phyloP scores from a whole-genome alignment of 129 eudicot genomes.

The Artemisia argyi region DNA sequence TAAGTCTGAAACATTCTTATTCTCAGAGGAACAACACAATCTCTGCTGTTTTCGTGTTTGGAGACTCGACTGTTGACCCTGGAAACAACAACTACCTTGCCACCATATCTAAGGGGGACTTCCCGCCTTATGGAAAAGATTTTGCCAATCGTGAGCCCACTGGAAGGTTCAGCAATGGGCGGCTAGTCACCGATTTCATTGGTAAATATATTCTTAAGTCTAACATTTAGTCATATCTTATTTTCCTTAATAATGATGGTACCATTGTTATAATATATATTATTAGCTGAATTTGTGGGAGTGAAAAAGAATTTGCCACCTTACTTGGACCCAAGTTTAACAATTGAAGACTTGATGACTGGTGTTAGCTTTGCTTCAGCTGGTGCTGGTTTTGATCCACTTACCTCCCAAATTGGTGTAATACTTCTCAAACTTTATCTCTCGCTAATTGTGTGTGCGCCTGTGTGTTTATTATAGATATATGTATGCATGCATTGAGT shows the following conservation, averaged over 20 bases:
- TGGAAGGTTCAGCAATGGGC: constrained; percentile 78
- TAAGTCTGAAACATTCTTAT: constrained; percentile 5
- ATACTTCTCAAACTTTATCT: constrained; percentile 6
- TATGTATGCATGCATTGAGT: too few species aligned
- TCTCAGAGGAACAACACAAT: constrained; percentile 18
- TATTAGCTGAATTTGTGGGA: constrained; percentile 32
- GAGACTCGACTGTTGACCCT: constrained; percentile 79
- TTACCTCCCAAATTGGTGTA: constrained; percentile 29
- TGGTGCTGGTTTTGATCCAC: constrained; percentile 42
- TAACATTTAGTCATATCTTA: not conserved
- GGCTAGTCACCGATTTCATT: constrained; percentile 52
- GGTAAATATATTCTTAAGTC: constrained; percentile 28
- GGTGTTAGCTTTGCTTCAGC: constrained; percentile 47
- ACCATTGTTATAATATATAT: not conserved
- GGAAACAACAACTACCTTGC: constrained; percentile 67
- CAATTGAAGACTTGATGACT: constrained; percentile 29
- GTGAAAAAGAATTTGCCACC: constrained; percentile 36
- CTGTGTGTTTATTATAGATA: not conserved
- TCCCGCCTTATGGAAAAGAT: constrained; percentile 78
- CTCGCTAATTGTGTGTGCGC: not conserved
- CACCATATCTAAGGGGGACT: constrained; percentile 46
- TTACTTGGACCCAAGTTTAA: constrained; percentile 37
- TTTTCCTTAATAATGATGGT: not conserved
- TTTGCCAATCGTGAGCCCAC: constrained; percentile 54
- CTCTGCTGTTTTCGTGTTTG: constrained; percentile 40